phyloP scores from a whole-genome alignment of 352 stramenopile species.

The Phytopythium chamaehyphon region DNA sequence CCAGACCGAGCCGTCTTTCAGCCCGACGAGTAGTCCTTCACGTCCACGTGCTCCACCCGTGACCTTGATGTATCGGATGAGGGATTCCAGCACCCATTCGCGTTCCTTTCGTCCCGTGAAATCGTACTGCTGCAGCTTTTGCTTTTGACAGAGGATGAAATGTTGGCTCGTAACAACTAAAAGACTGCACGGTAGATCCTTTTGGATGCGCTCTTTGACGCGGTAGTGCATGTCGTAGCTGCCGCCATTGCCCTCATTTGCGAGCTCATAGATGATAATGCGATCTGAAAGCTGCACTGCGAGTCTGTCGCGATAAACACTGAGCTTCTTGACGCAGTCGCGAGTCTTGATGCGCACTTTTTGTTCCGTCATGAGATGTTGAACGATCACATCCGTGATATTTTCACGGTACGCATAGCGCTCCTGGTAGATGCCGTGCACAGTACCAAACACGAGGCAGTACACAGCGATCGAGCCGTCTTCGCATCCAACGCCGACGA shows the following conservation, averaged over 20 bases:
- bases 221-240: slow-evolving; percentile 94
- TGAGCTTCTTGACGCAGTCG: slow-evolving; percentile 95
- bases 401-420: slow-evolving; percentile 93
- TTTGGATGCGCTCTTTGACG: slow-evolving; percentile 85
- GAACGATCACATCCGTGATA: slow-evolving; percentile 94
- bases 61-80: slow-evolving; percentile 92
- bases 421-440: slow-evolving; percentile 92
- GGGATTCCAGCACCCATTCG: slow-evolving; percentile 83
- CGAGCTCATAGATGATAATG: slow-evolving; percentile 94
- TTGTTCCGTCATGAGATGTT: slow-evolving; percentile 94
- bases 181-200: slow-evolving; percentile 81
- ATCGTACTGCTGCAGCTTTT: slow-evolving; percentile 91
- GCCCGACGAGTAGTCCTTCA: slow-evolving; percentile 89
- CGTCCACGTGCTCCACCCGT: slow-evolving; percentile 84
- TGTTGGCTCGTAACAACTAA: slow-evolving; percentile 89
- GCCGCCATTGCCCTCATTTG: slow-evolving; percentile 37
- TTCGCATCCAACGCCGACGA: slow-evolving; percentile 84
- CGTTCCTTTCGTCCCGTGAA: slow-evolving; percentile 86
- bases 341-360: slow-evolving; percentile 94
- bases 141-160: slow-evolving; percentile 91
- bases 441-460: slow-evolving; percentile 88
- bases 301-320: slow-evolving; percentile 90
- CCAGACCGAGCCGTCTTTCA: slow-evolving; percentile 90
- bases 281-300: slow-evolving; percentile 92
- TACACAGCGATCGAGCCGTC: slow-evolving; percentile 83